Evolutionary conservation across 768 basidiomycete species (phyloP), one percentile per base, ranked within the genome.

Genomic region (Lactarius sanguifluus): DNA sequence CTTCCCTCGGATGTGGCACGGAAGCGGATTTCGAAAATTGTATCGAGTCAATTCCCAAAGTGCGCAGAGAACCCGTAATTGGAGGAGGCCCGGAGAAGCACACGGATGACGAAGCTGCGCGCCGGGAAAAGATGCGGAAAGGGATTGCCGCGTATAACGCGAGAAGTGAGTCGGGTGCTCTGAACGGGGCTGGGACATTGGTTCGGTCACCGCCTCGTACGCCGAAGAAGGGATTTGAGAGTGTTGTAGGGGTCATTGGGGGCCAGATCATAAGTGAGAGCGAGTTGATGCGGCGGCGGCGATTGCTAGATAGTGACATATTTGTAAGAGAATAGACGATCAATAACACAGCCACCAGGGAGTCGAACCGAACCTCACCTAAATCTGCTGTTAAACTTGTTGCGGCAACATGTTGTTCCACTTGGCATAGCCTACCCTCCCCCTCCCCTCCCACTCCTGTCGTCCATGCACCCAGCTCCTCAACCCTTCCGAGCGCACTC

Each of bases 231-330:
- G 58, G 59, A 34, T 57, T 59, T 9, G 68, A 66, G 30, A 59
- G 56, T 18, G 81, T 76, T 77, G 79, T 82, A 20, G 88, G 89
- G 34, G 85, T 86, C 36, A 38, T 38, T 18, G 79, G 82, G 16
- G 88, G 89, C 20, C 86, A 88, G 69, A 86, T 85, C 50, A 92
- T 91, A 64, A 82, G 84, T n/a, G 91, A 93, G 76, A 83, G 80
- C 23, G 91, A 92, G 76, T 75, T 94, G 74, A 88, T 95, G 82
- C 79, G 87, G 71, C 82, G 94, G 71, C 83, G 90, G 61, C 84
- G 93, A 72, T 74, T 95, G 74, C 79, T 95, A 61, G 89, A 91
- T 70, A 82, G 87, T 60, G 88, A 90, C 73, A 86, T 89, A 59
- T 87, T 79, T 82, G 76, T 75, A 20, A 66, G 70, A 65, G 64